Conservation (phyloP, 768 basidiomycete genomes). For the Russula lepida region DNA sequence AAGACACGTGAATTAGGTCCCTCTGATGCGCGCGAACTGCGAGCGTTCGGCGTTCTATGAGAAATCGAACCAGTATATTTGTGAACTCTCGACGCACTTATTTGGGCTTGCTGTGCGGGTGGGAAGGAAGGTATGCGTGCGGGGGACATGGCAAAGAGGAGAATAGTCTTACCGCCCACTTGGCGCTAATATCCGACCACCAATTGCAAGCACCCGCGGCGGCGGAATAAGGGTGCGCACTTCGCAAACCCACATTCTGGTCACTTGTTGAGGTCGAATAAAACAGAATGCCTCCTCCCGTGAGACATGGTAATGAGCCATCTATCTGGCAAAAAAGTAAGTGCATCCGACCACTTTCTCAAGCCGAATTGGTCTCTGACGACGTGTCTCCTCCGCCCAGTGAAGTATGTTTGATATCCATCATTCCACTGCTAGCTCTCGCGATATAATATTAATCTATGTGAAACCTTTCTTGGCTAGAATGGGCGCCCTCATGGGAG, state of each 20-base stretch:
- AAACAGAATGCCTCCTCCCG: conserved; percentile 17
- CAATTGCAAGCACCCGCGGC: background rate
- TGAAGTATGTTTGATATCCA: conserved; percentile 42
- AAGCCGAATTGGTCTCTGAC: background rate
- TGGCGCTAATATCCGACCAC: background rate
- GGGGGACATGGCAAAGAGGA: background rate
- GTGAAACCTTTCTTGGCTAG: conserved; percentile 32
- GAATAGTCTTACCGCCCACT: background rate
- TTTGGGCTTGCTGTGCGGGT: conserved; percentile 75
- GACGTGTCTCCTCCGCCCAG: conserved; percentile 27
- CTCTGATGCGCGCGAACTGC: conserved; percentile 80
- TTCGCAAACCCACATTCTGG: background rate
- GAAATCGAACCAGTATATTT: background rate
- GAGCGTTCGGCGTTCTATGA: conserved; percentile 15
- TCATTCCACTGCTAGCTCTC: conserved; percentile 4
- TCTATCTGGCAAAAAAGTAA: conserved; percentile 24
- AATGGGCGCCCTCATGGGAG: conserved; percentile 90
- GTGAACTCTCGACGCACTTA: conserved; percentile 45
- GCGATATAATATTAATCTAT: background rate
- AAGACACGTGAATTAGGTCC: conserved; percentile 68
- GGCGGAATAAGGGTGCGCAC: background rate
- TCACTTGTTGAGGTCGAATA: background rate
- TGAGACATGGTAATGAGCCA: conserved; percentile 18
- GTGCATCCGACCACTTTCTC: conserved; percentile 3
- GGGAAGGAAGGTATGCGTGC: conserved; percentile 42